Conservation (phyloP, 2,329 filamentous ascomycete species). For the Triangularia verruculosa region DNA sequence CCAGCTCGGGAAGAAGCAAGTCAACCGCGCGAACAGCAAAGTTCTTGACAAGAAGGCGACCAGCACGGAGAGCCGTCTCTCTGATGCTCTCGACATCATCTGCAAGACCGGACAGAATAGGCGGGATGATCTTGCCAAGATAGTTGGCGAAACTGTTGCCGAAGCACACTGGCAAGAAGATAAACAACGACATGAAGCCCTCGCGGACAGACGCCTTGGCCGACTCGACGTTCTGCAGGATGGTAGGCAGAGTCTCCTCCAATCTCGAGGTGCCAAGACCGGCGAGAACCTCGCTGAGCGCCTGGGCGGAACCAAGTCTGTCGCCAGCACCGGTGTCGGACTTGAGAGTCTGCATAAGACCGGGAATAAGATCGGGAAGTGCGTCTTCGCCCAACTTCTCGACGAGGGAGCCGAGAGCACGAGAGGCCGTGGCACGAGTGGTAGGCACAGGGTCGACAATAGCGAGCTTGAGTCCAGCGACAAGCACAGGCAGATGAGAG, state of each 20-base stretch:
- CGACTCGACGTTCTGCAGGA: constrained; percentile 92
- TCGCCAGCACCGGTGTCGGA: constrained; percentile 96
- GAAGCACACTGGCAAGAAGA: constrained; percentile 97
- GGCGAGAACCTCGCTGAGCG: constrained; percentile 91
- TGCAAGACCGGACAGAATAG: constrained; percentile 88
- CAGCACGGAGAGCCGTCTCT: constrained; percentile 91
- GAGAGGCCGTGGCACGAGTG: constrained; percentile 92
- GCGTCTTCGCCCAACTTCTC: constrained; percentile 98
- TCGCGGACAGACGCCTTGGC: constrained; percentile 87
- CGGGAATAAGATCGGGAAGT: constrained; percentile 92
- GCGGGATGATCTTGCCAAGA: constrained; percentile 89
- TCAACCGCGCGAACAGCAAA: constrained; percentile 95
- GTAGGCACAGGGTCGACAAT: constrained; percentile 95
- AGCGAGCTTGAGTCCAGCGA: constrained; percentile 83
- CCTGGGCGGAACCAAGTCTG: constrained; percentile 91
- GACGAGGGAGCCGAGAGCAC: constrained; percentile 91
- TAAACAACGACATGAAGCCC: constrained; percentile 99
- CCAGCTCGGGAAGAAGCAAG: constrained; percentile 86
- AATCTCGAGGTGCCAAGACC: constrained; percentile 88
- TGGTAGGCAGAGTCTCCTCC: constrained; percentile 93
- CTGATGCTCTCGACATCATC: constrained; percentile 96
- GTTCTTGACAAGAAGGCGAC: constrained; percentile 94
- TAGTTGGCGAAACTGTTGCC: constrained; percentile 98
- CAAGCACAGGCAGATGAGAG: constrained; percentile 84
- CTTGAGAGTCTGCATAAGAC: constrained; percentile 95